Evolutionary conservation across 2,329 filamentous ascomycete genomes (phyloP).

Genomic region (Colletotrichum caudatum): DNA sequence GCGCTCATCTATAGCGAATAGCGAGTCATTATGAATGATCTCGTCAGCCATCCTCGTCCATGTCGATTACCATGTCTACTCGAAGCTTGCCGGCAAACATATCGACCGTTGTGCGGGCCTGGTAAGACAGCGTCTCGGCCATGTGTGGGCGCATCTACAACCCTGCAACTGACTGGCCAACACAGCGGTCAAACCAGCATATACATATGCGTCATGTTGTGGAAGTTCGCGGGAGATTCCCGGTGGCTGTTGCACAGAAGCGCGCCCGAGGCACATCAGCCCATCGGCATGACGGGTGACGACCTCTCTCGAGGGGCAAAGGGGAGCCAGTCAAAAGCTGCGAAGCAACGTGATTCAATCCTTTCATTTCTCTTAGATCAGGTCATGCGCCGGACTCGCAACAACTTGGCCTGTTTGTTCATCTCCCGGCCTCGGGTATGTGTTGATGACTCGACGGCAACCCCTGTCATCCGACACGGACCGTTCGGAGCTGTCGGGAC

Average conservation of each 20-base stretch:
- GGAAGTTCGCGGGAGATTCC: not conserved
- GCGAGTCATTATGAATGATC: constrained; percentile 22
- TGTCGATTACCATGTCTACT: not conserved
- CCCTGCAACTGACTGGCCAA: not conserved
- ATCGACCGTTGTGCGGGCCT: not conserved
- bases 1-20: constrained; percentile 36
- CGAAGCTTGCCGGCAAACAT: not conserved
- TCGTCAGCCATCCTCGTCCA: constrained; percentile 9
- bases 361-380: constrained; percentile 20
- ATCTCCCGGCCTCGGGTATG: not conserved
- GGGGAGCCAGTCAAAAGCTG: not conserved
- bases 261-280: constrained; percentile 1
- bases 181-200: constrained; percentile 30
- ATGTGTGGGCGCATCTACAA: not conserved
- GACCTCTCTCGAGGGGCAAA: not conserved
- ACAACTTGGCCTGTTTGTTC: not conserved
- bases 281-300: not conserved
- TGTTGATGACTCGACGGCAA: not conserved
- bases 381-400: constrained; percentile 6
- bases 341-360: not conserved
- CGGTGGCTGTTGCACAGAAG: not conserved
- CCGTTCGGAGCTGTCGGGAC: constrained; percentile 11
- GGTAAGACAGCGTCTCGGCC: not conserved
- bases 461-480: constrained; percentile 13
- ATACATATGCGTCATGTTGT: constrained; percentile 16